Evolutionary conservation across 2,329 filamentous ascomycete species (phyloP).

Genomic region (Aspergillus luchuensis): DNA sequence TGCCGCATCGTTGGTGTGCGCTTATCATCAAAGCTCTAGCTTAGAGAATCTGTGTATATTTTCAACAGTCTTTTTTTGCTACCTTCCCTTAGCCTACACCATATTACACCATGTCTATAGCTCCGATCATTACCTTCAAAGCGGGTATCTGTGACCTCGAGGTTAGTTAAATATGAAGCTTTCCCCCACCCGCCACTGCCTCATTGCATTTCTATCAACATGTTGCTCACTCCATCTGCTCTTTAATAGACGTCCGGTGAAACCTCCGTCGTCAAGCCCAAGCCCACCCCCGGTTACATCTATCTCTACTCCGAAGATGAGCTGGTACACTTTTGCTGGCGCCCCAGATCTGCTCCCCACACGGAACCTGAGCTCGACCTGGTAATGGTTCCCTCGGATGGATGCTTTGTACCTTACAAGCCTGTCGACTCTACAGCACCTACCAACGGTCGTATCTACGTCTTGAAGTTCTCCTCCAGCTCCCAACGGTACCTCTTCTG

Average conservation of each 20-base stretch:
- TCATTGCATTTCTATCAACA: not conserved
- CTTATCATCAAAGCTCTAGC: not conserved
- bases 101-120: conserved; percentile 68
- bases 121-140: conserved; percentile 93
- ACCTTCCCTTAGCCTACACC: conserved; percentile 4
- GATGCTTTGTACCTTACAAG: conserved; percentile 81
- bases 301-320: conserved; percentile 95
- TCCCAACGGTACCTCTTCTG: conserved; percentile 93
- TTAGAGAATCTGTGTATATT: not conserved
- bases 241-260: conserved; percentile 52
- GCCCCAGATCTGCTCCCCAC: conserved; percentile 70
- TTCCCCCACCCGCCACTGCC: no score
- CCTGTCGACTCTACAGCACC: conserved; percentile 63
- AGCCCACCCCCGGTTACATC: conserved; percentile 76
- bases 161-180: conserved; percentile 55
- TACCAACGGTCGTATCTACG: conserved; percentile 84
- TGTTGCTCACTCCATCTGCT: not conserved
- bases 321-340: conserved; percentile 96
- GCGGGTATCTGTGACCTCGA: conserved; percentile 85
- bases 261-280: conserved; percentile 72
- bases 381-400: conserved; percentile 89
- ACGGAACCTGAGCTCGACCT: conserved; percentile 81
- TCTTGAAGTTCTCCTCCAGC: conserved; percentile 90
- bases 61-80: not conserved
- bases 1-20: not conserved